phyloP scores from a whole-genome alignment of 2,329 filamentous ascomycete genomes.

The Chaetothyriales sp. region DNA sequence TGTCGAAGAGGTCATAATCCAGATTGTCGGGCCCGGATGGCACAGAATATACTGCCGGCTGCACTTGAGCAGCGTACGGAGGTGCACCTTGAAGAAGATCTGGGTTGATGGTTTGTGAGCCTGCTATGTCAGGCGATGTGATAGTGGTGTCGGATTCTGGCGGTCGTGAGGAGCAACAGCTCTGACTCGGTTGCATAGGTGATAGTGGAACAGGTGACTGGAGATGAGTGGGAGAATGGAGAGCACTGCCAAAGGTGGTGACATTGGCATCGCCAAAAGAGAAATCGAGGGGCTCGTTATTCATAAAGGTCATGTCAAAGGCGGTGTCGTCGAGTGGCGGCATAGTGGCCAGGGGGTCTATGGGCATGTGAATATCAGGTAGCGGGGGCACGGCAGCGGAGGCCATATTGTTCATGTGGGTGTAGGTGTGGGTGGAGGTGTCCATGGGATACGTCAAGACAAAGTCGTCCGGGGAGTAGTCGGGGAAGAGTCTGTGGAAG shows the following conservation, averaged over 20 bases:
- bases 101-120: not conserved
- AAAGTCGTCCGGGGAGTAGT: not conserved
- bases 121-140: not conserved
- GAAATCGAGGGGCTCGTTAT: not conserved
- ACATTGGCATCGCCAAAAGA: not conserved
- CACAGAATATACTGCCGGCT: not conserved
- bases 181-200: not conserved
- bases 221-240: not conserved
- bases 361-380: not conserved
- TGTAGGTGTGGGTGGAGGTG: not conserved
- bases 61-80: not conserved
- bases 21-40: not conserved
- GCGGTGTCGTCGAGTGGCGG: not conserved
- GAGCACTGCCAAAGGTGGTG: not conserved
- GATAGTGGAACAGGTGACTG: not conserved
- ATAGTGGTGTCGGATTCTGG: not conserved
- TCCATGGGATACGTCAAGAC: conserved; percentile 14
- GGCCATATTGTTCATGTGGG: not conserved
- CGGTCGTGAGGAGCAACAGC: not conserved
- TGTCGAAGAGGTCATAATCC: not conserved
- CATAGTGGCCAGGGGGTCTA: not conserved
- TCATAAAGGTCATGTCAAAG: not conserved
- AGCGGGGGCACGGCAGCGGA: not conserved
- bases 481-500: conserved; percentile 11
- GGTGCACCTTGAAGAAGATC: not conserved